Conservation (phyloP, 2,329 filamentous ascomycete genomes). For the Myriosclerotinia duriaeana region DNA sequence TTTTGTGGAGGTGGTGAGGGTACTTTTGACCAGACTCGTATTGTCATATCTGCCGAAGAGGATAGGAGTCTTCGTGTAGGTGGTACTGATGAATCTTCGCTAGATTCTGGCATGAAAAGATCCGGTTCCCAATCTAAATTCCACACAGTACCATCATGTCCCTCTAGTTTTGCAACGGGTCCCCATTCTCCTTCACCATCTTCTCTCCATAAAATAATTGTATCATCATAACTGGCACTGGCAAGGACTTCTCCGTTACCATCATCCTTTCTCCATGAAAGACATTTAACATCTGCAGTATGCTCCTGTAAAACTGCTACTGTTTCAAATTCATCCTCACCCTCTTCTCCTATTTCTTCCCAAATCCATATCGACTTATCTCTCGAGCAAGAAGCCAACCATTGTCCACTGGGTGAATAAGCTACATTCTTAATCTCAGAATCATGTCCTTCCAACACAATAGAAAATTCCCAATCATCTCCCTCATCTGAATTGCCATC, state of each 20-base stretch:
- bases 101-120: constrained; percentile 33
- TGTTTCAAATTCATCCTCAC: constrained; percentile 95
- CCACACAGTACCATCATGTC: constrained; percentile 88
- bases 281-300: constrained; percentile 90
- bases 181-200: constrained; percentile 90
- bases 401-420: constrained; percentile 71
- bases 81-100: constrained; percentile 48
- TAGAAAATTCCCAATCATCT: constrained; percentile 87
- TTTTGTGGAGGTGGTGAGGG: constrained; percentile 39
- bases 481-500: constrained; percentile 52
- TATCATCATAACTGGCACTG: constrained; percentile 92
- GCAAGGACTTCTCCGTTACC: constrained; percentile 73
- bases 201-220: constrained; percentile 78
- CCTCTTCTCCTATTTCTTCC: constrained; percentile 80
- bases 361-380: constrained; percentile 98
- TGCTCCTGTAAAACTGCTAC: constrained; percentile 94
- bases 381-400: constrained; percentile 84
- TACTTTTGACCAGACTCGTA: constrained; percentile 72
- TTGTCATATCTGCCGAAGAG: constrained; percentile 79
- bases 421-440: constrained; percentile 83
- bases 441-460: constrained; percentile 92
- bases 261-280: constrained; percentile 79
- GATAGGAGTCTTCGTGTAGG: constrained; percentile 61
- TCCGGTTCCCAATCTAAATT: constrained; percentile 69
- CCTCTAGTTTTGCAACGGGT: constrained; percentile 77